A percentile compares a stretch with the other conserved stretches of the same genome.
These are phyloP conservation scores for Coniochaeta prunicola DNA, from an alignment of 2,329 filamentous ascomycete genomes.

Conservation along the genomic window DNA sequence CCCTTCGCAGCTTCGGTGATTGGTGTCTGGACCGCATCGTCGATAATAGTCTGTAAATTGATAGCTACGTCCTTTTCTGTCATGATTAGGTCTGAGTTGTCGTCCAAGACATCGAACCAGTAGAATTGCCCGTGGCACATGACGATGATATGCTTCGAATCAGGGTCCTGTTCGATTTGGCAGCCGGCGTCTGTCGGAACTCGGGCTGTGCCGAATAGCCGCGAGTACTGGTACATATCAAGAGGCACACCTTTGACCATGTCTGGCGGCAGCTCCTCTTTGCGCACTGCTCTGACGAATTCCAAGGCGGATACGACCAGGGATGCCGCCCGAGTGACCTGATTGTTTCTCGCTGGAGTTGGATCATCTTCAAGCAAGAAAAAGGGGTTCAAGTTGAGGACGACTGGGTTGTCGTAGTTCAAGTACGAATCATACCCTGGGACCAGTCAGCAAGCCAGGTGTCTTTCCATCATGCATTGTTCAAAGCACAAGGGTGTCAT, in stretches of 20 bases:
- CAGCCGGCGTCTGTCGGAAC: constrained; percentile 93
- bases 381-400: constrained; percentile 95
- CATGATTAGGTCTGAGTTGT: constrained; percentile 95
- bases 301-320: constrained; percentile 83
- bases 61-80: constrained; percentile 86
- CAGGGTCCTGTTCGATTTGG: constrained; percentile 88
- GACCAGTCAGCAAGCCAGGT: constrained; percentile 16
- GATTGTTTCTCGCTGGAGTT: constrained; percentile 91
- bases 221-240: constrained; percentile 97
- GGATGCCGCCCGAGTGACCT: constrained; percentile 89
- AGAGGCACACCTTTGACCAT: constrained; percentile 75
- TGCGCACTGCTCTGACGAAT: constrained; percentile 87
- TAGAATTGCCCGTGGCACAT: constrained; percentile 95
- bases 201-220: constrained; percentile 88
- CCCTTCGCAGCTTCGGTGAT: constrained; percentile 95
- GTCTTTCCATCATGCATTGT: neutral
- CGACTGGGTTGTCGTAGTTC: constrained; percentile 95
- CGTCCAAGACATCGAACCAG: constrained; percentile 96
- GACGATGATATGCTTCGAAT: constrained; percentile 89
- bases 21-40: constrained; percentile 81
- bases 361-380: constrained; percentile 97
- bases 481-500: constrained; percentile 31
- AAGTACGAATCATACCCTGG: constrained; percentile 97
- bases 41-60: constrained; percentile 86
- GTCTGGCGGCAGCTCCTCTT: constrained; percentile 88